A percentile compares a stretch with the other conserved stretches of the same genome.
Conservation (phyloP, 202 grass and related monocot genomes). For the Panicum virgatum region DNA sequence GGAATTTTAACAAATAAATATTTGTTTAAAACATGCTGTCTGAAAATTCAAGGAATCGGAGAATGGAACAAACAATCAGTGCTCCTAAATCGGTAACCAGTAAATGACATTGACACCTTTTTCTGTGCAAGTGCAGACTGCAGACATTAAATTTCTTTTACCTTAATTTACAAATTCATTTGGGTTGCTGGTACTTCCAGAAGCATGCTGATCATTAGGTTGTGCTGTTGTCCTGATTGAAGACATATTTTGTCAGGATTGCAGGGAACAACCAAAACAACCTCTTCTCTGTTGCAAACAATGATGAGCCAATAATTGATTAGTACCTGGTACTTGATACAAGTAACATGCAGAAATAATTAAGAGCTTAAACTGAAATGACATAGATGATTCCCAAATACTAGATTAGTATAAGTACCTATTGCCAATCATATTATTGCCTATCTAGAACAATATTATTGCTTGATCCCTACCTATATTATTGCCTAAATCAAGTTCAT, state of each 20-base stretch:
- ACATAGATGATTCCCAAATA: not conserved
- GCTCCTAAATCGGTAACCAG: too few species aligned
- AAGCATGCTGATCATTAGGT: too few species aligned
- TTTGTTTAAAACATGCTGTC: too few species aligned
- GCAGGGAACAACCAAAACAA: slow-evolving; percentile 79
- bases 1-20: slow-evolving; percentile 8
- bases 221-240: slow-evolving; percentile 60
- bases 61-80: not conserved
- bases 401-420: slow-evolving; percentile 12
- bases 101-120: not conserved
- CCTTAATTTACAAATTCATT: slow-evolving; percentile 92
- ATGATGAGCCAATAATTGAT: slow-evolving; percentile 61
- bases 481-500: too few species aligned
- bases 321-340: slow-evolving; percentile 38
- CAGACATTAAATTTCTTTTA: slow-evolving; percentile 25
- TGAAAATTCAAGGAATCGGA: slow-evolving; percentile 4
- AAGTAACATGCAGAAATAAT: not conserved
- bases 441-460: too few species aligned
- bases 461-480: too few species aligned
- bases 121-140: not conserved
- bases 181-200: slow-evolving; percentile 72
- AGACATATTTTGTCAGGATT: slow-evolving; percentile 72
- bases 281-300: slow-evolving; percentile 93
- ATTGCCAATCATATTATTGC: too few species aligned
- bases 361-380: slow-evolving; percentile 18